Conservation (phyloP, 768 basidiomycete species). For the Chalciporus chontae region DNA sequence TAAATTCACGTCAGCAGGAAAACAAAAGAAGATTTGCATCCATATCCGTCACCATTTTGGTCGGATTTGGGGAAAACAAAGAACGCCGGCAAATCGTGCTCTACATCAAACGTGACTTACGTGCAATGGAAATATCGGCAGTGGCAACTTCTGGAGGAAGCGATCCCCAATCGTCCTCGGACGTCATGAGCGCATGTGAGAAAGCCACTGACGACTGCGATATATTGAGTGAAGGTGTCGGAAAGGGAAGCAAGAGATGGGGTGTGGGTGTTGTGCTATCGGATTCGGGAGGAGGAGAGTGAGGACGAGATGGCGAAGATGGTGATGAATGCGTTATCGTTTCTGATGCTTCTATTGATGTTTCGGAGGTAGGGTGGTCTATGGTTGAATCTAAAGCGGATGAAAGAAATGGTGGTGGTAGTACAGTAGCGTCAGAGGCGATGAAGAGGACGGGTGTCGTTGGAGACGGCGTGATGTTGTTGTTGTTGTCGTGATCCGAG, state of each 20-base stretch:
- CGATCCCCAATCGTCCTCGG: slow-evolving; percentile 37
- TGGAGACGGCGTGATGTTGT: slow-evolving; percentile 16
- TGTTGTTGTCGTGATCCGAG: slow-evolving; percentile 21
- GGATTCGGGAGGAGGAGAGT: slow-evolving; percentile 17
- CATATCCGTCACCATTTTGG: neutral
- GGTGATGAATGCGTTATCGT: slow-evolving; percentile 10
- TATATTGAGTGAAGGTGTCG: slow-evolving; percentile 34
- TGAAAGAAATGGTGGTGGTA: slow-evolving; percentile 18
- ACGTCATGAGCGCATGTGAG: slow-evolving; percentile 37
- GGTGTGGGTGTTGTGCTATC: slow-evolving; percentile 12
- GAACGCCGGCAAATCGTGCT: neutral
- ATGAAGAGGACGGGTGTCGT: slow-evolving; percentile 11
- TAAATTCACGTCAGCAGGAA: neutral
- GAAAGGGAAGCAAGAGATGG: slow-evolving; percentile 43
- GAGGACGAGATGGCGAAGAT: slow-evolving; percentile 15
- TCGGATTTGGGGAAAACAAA: neutral
- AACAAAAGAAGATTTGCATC: neutral
- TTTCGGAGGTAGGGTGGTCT: slow-evolving; percentile 23
- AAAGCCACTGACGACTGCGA: slow-evolving; percentile 44
- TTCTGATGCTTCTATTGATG: slow-evolving; percentile 19
- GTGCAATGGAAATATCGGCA: slow-evolving; percentile 57
- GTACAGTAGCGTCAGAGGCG: slow-evolving; percentile 23
- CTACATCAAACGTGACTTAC: slow-evolving; percentile 37
- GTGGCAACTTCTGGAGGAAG: slow-evolving; percentile 48
- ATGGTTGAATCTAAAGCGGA: slow-evolving; percentile 8